Evolutionary conservation across 1,284 basidiomycete species (phyloP).

Genomic region (Ceratobasidium sp.): DNA sequence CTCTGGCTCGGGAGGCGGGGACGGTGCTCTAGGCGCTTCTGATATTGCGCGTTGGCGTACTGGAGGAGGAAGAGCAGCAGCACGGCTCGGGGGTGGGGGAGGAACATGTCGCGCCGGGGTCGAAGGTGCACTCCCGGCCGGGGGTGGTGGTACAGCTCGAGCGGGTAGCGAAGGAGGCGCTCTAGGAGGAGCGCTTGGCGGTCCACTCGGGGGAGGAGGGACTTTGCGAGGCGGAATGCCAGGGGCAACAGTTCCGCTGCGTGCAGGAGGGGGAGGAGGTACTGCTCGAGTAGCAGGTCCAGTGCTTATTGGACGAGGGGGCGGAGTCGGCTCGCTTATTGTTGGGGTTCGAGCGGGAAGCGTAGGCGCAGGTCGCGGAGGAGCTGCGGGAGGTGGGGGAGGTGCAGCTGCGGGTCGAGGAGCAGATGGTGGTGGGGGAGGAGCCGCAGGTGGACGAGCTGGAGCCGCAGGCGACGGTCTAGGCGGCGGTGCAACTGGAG

Average conservation of each 20-base stretch:
- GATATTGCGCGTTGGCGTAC: conserved; percentile 28
- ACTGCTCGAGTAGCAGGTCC: conserved; percentile 48
- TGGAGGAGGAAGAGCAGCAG: conserved; percentile 37
- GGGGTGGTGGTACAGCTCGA: conserved; percentile 52
- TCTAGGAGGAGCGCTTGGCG: conserved; percentile 56
- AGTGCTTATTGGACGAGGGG: conserved; percentile 47
- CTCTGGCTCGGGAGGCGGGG: conserved; percentile 35
- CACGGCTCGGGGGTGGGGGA: conserved; percentile 18
- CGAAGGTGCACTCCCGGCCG: conserved; percentile 50
- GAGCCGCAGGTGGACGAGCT: conserved; percentile 46
- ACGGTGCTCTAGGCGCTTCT: conserved; percentile 13
- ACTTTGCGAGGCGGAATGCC: conserved; percentile 56
- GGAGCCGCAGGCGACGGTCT: conserved; percentile 51
- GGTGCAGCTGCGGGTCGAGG: conserved; percentile 41
- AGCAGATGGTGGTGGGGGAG: conserved; percentile 49
- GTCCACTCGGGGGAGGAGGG: conserved; percentile 53
- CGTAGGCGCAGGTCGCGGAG: conserved; percentile 53
- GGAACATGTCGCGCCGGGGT: conserved; percentile 37
- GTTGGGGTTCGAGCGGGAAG: conserved; percentile 48
- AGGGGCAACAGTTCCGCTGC: conserved; percentile 49
- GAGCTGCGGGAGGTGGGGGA: conserved; percentile 45
- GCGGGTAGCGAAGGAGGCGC: conserved; percentile 52
- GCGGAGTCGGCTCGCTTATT: conserved; percentile 44
- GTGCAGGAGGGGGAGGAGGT: conserved; percentile 45
- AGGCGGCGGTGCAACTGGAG: conserved; percentile 72